These are phyloP conservation scores for Stipa capillata DNA, from an alignment of 176 grass and related monocot species.

Conservation along the genomic window DNA sequence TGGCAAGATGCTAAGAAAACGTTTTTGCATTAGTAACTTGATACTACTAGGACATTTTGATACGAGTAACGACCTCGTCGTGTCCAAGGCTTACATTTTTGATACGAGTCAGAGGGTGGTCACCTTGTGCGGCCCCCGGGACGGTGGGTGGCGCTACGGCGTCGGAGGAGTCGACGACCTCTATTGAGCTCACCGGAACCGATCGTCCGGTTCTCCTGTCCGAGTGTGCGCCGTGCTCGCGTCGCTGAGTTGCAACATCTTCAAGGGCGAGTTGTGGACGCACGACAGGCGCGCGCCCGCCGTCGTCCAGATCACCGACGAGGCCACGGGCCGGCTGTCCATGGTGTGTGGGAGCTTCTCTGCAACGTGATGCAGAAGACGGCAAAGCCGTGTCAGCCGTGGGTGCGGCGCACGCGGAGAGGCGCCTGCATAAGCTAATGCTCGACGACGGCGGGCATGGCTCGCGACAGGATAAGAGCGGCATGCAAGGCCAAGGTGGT, in stretches of 20 bases:
- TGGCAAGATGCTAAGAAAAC: too few relatives aligned
- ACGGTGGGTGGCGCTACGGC: too few relatives aligned
- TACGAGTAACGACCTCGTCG: too few relatives aligned
- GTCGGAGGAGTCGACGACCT: slow-evolving; percentile 10
- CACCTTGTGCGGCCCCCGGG: too few relatives aligned
- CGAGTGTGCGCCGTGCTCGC: slow-evolving; percentile 49
- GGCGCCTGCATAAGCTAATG: slow-evolving; percentile 62
- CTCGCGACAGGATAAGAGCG: background rate
- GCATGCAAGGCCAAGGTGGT: background rate
- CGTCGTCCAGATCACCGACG: slow-evolving; percentile 45
- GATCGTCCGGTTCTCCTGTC: slow-evolving; percentile 59
- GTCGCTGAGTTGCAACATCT: slow-evolving; percentile 41
- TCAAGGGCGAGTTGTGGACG: slow-evolving; percentile 52
- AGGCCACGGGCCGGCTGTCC: slow-evolving; percentile 15
- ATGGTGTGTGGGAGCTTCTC: slow-evolving; percentile 30
- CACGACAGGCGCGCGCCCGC: slow-evolving; percentile 45
- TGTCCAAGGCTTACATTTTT: too few relatives aligned
- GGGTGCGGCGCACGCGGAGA: slow-evolving; percentile 16
- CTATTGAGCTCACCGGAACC: slow-evolving; percentile 33
- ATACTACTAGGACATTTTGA: too few relatives aligned
- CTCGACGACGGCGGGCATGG: slow-evolving; percentile 19
- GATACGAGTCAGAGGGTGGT: too few relatives aligned
- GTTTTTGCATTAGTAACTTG: too few relatives aligned
- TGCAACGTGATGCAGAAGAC: slow-evolving; percentile 28
- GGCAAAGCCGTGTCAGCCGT: slow-evolving; percentile 11